Evolutionary conservation across 2,329 filamentous ascomycete species (phyloP).

Genomic region (Colletotrichum eleusines): DNA sequence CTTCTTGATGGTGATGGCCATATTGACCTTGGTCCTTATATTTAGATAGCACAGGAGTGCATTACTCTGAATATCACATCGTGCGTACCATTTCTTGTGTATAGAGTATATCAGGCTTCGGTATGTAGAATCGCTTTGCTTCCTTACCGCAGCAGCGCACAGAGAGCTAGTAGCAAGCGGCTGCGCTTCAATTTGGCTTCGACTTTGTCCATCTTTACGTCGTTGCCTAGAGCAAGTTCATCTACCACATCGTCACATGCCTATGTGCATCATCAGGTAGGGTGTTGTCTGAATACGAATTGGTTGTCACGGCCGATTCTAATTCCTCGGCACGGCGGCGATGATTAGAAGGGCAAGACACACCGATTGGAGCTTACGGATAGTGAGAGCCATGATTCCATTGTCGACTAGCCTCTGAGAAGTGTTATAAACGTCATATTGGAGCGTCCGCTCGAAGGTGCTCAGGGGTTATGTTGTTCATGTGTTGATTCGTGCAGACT

Average conservation of each 20-base stretch:
- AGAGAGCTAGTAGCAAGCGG: neutral
- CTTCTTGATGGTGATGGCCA: conserved; percentile 64
- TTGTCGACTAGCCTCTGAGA: neutral
- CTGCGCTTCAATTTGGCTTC: neutral
- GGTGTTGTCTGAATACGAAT: neutral
- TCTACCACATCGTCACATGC: too few relatives aligned
- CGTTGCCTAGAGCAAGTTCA: neutral
- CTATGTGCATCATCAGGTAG: neutral
- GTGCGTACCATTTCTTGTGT: neutral
- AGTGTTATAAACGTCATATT: neutral
- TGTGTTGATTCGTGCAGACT: neutral
- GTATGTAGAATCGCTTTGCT: neutral
- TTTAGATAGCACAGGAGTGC: conserved; percentile 42
- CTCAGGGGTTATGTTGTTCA: neutral
- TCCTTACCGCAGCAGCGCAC: neutral
- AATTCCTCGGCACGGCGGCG: too few relatives aligned
- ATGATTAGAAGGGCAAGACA: too few relatives aligned
- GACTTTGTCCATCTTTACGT: neutral
- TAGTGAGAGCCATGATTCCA: neutral
- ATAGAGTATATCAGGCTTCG: neutral
- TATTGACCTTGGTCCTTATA: conserved; percentile 61
- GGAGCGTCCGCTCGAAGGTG: neutral
- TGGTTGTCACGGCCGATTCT: neutral
- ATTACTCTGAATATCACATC: neutral
- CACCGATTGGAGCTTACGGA: neutral